These are phyloP conservation scores for Cercospora sp. DNA, from an alignment of 2,329 filamentous ascomycete species.

Conservation along the genomic window DNA sequence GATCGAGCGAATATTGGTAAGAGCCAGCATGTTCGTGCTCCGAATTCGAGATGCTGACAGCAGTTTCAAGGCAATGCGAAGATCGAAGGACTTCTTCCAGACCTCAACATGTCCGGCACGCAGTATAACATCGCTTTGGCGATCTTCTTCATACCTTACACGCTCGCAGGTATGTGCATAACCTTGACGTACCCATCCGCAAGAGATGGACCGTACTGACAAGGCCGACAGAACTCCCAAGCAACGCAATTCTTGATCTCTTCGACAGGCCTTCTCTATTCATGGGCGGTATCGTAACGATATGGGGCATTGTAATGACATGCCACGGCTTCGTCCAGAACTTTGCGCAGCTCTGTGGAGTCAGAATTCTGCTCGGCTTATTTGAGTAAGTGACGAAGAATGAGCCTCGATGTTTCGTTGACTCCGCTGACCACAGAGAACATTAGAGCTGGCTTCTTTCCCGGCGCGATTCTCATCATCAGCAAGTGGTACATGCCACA, in stretches of 20 bases:
- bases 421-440: neutral
- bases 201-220: neutral
- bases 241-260: neutral
- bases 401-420: too few relatives aligned
- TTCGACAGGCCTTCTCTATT: neutral
- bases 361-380: neutral
- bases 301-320: neutral
- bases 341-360: neutral
- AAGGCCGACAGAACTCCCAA: neutral
- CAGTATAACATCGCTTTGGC: neutral
- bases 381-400: neutral
- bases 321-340: neutral
- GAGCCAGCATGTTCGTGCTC: neutral
- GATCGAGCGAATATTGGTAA: constrained; percentile 36
- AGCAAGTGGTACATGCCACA: constrained; percentile 27
- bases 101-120: neutral
- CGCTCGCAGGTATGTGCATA: neutral
- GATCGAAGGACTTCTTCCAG: neutral
- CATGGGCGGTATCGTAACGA: neutral
- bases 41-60: neutral
- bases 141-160: neutral
- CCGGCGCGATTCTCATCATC: constrained; percentile 22
- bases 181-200: too few relatives aligned
- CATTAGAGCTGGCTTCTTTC: neutral
- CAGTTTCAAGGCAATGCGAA: neutral